Percentiles rank a stretch among this genome's conserved stretches.
phyloP scores from a whole-genome alignment of 2,329 filamentous ascomycete genomes.

The Trichophyton schoenleinii region DNA sequence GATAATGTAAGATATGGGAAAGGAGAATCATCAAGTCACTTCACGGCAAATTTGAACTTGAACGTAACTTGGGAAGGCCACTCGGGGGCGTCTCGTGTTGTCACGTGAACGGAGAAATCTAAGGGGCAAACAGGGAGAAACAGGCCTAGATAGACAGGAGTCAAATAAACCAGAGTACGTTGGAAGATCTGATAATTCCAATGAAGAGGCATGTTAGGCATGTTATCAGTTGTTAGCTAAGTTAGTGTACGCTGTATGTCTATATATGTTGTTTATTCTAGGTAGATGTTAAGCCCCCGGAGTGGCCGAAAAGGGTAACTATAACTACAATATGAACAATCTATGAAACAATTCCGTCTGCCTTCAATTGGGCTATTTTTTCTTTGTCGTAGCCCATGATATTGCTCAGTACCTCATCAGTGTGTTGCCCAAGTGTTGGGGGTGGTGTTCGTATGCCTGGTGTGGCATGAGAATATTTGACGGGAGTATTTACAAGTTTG shows the following conservation, averaged over 20 bases:
- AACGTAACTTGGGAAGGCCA: not conserved
- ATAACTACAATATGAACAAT: too few relatives aligned
- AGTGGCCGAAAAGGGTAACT: not conserved
- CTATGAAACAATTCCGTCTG: slow-evolving; percentile 53
- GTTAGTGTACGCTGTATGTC: not conserved
- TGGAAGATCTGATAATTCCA: not conserved
- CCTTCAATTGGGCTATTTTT: slow-evolving; percentile 51
- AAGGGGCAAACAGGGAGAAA: not conserved
- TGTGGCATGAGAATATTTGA: slow-evolving; percentile 79
- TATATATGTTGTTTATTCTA: not conserved
- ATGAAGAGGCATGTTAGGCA: too few relatives aligned
- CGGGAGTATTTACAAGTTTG: slow-evolving; percentile 82
- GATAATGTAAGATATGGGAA: not conserved
- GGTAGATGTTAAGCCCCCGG: not conserved
- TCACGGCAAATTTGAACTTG: not conserved
- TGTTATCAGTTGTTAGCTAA: not conserved
- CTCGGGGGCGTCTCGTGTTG: not conserved
- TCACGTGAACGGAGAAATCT: slow-evolving; percentile 1
- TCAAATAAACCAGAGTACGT: not conserved
- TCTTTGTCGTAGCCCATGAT: slow-evolving; percentile 48
- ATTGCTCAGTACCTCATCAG: slow-evolving; percentile 57
- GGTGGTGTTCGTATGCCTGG: slow-evolving; percentile 66
- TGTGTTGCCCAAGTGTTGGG: slow-evolving; percentile 78
- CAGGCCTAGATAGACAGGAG: not conserved
- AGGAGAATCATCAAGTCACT: not conserved